phyloP scores from a whole-genome alignment of 208 protist species.

The Phytomonas francai region DNA sequence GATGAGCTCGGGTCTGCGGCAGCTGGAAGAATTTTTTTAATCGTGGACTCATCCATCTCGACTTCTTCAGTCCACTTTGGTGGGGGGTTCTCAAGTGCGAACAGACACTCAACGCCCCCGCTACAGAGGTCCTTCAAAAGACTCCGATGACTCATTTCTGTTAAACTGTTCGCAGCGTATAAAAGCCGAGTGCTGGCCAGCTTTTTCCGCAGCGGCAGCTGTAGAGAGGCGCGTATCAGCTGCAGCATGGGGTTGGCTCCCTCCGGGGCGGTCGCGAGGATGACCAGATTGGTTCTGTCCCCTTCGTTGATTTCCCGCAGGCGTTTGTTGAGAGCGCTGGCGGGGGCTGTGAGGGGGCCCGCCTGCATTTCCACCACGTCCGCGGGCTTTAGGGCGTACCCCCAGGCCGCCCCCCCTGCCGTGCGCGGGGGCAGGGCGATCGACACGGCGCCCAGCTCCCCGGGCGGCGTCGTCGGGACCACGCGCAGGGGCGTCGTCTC shows the following conservation, averaged over 20 bases:
- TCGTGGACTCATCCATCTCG: constrained; percentile 41
- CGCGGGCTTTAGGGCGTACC: constrained; percentile 51
- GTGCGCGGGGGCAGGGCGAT: background rate
- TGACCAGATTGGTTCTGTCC: constrained; percentile 40
- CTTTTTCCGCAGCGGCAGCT: constrained; percentile 46
- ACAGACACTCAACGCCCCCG: constrained; percentile 49
- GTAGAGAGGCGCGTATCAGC: constrained; percentile 78
- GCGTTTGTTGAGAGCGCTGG: background rate
- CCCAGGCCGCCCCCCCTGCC: constrained; percentile 28
- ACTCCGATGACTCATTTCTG: constrained; percentile 48
- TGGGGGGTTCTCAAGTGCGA: constrained; percentile 63
- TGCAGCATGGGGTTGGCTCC: constrained; percentile 92
- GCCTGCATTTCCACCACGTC: constrained; percentile 77
- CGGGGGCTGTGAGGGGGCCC: constrained; percentile 31
- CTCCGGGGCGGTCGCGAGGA: constrained; percentile 76
- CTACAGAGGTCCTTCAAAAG: constrained; percentile 37
- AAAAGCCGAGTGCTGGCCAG: constrained; percentile 53
- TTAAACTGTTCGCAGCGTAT: constrained; percentile 57
- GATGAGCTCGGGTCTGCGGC: background rate
- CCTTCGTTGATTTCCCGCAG: background rate
- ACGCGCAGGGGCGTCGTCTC: constrained; percentile 52
- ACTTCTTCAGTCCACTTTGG: constrained; percentile 57
- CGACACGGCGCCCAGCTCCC: constrained; percentile 49
- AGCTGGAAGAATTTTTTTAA: constrained; percentile 22
- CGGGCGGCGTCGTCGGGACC: constrained; percentile 67